Conservation (phyloP, 1,284 basidiomycete genomes). For the Hymenochaete sp. region DNA sequence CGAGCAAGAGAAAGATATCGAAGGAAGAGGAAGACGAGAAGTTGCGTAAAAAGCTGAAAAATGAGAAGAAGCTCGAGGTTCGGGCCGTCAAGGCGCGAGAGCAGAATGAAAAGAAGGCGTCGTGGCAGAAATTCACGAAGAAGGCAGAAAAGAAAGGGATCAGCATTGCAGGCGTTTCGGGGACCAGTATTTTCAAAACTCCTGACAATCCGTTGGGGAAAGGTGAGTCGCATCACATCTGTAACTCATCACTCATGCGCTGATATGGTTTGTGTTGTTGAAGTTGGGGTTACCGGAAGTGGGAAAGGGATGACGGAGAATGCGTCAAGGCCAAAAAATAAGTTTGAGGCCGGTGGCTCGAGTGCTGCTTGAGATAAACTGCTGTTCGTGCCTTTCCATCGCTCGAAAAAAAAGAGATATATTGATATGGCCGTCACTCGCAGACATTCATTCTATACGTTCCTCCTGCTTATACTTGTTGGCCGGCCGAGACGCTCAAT, state of each 20-base stretch:
- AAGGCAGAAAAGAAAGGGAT: constrained; percentile 95
- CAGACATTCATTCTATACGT: too few species aligned
- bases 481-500: too few species aligned
- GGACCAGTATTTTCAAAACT: constrained; percentile 93
- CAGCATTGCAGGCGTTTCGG: constrained; percentile 77
- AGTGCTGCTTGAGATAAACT: constrained; percentile 20
- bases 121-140: constrained; percentile 98
- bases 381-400: too few species aligned
- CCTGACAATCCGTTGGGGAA: constrained; percentile 88
- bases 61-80: constrained; percentile 88
- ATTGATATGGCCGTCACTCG: too few species aligned
- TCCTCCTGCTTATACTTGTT: too few species aligned
- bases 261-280: constrained; percentile 21
- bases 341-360: constrained; percentile 53
- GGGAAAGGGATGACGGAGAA: constrained; percentile 90
- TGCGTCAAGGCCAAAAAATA: constrained; percentile 67
- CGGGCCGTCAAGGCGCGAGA: constrained; percentile 86
- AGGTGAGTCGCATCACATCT: constrained; percentile 39
- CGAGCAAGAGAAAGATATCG: constrained; percentile 63
- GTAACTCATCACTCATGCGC: constrained; percentile 19
- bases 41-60: constrained; percentile 90
- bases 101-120: constrained; percentile 79
- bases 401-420: too few species aligned
- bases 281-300: constrained; percentile 91
- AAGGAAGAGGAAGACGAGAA: constrained; percentile 83